Percentiles rank a stretch among this genome's conserved stretches.
Evolutionary conservation across 2,329 filamentous ascomycete species (phyloP).

Genomic region (Tetracladium maxilliforme): DNA sequence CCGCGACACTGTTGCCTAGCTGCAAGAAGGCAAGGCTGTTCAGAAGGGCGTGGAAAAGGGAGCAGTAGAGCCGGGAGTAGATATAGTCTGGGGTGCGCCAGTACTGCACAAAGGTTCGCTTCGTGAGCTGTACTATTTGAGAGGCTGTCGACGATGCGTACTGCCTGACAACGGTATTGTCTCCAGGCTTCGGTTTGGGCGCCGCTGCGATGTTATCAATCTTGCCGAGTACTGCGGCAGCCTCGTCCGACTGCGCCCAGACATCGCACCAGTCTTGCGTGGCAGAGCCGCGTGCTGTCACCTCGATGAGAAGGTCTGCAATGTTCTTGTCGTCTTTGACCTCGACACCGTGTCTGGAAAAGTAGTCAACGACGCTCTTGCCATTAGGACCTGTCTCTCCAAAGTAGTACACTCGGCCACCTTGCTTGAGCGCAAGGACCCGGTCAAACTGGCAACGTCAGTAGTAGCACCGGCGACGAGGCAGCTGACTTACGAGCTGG

Average conservation of each 20-base stretch:
- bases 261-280: constrained; percentile 20
- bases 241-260: neutral
- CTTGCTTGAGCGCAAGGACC: constrained; percentile 61
- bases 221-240: no score
- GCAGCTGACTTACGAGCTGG: constrained; percentile 28
- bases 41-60: neutral
- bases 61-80: constrained; percentile 42
- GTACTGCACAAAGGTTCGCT: constrained; percentile 44
- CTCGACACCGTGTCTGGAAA: constrained; percentile 55
- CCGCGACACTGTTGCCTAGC: neutral
- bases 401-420: constrained; percentile 69
- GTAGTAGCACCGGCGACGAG: neutral
- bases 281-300: constrained; percentile 17
- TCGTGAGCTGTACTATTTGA: constrained; percentile 38
- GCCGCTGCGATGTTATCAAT: no score
- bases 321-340: constrained; percentile 59
- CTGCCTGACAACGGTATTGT: constrained; percentile 41
- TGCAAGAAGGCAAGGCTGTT: constrained; percentile 1
- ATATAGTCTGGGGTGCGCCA: constrained; percentile 53
- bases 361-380: constrained; percentile 54
- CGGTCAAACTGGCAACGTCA: constrained; percentile 52
- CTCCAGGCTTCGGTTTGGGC: no score
- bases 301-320: constrained; percentile 61
- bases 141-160: constrained; percentile 43
- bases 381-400: constrained; percentile 64